Percentiles rank a stretch among this genome's conserved stretches.
Conservation (phyloP, 2,329 filamentous ascomycete species). For the Aspergillus sp. region DNA sequence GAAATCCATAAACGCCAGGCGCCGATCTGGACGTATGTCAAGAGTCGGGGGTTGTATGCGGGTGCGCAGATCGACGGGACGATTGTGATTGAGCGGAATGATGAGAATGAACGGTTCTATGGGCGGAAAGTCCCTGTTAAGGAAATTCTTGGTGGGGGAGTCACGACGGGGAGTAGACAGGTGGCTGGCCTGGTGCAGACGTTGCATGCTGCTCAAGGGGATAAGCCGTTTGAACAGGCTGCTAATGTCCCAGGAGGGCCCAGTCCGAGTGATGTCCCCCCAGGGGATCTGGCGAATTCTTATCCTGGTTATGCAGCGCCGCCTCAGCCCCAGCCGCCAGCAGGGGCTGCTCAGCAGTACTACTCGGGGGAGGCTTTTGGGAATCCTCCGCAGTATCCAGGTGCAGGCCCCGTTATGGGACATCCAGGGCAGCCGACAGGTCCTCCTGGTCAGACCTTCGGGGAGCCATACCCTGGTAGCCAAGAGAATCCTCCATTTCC, state of each 20-base stretch:
- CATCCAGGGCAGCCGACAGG: neutral
- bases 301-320: no score
- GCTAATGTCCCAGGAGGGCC: neutral
- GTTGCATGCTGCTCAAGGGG: conserved; percentile 82
- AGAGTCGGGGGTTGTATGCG: conserved; percentile 83
- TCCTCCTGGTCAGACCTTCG: neutral
- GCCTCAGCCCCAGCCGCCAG: neutral
- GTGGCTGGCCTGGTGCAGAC: conserved; percentile 71
- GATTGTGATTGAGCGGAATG: conserved; percentile 78
- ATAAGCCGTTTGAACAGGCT: conserved; percentile 41
- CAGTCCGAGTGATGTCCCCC: no score
- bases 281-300: no score
- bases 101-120: conserved; percentile 86
- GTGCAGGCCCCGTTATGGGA: no score
- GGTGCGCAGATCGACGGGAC: conserved; percentile 85
- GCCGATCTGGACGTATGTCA: conserved; percentile 82
- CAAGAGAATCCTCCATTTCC: neutral
- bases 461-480: neutral
- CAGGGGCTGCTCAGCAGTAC: neutral
- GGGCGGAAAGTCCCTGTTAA: conserved; percentile 61
- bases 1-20: conserved; percentile 67
- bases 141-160: conserved; percentile 64
- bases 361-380: neutral
- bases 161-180: conserved; percentile 53
- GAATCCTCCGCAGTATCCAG: neutral